Base-by-base conservation (phyloP, 2,329 filamentous ascomycete genomes). In the Seiridium unicorne region DNA sequence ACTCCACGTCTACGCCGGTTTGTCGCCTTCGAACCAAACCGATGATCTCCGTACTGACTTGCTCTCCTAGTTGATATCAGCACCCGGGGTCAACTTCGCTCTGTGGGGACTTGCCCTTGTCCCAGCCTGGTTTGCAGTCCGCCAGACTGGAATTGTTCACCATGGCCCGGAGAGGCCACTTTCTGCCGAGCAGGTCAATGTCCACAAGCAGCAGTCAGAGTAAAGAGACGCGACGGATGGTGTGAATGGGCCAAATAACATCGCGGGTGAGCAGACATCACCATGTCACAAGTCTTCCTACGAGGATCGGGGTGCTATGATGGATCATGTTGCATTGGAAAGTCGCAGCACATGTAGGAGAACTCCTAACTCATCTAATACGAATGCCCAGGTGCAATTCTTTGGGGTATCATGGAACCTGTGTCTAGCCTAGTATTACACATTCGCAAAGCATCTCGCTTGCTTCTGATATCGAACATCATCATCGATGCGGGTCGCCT, bases 51-150 rank as follows among this genome's bases (percentile, higher is more conserved):
- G 5, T 49, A 0, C 3, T 18, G 3, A 38, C 18, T 5, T 46
- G 26, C 36, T 31, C 32, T 34, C 5, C 10, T 35, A 63, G 65
- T 54, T 63, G 46, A 61, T 62, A 42, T 61, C 66, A 5, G 64
- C 65, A 4, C 57, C 65, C 8, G 63, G 64, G 3, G 57, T 71
- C 8, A 68, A 66, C 18, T 66, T 69, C 57, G 66, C 62, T 3
- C 63, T 69, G 44, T 72, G 68, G 69, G 67, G 62, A 2, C 48
- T 70, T 48, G 63, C 65, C 31, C 44, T 69, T 1, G 59, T 66
- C n/a, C 63, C 66, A 6, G 61, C 69, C 2, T 68, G 64, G 26
- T 57, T 70, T 10, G 66, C 70, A 9, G 65, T 68, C 51, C 57
- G 64, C 3, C 62, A 69, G 47, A 59, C 69, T 49, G 68, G 68